Evolutionary conservation across 225 moss, liverwort and hornwort genomes (phyloP).

Genomic region (Bryoerythrophyllum caledonicum): DNA sequence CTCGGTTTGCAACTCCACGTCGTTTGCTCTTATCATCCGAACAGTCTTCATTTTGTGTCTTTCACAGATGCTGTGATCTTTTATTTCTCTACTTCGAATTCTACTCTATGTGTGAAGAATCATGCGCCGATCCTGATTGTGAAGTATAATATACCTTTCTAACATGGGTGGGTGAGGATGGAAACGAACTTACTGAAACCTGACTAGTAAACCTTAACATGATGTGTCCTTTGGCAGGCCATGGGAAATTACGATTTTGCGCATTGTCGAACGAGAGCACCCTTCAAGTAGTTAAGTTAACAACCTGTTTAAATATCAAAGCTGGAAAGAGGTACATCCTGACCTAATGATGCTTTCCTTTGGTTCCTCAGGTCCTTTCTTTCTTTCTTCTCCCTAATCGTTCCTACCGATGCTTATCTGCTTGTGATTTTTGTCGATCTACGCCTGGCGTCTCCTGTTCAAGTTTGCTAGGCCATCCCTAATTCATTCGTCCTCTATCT

Average conservation of each 20-base stretch:
- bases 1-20: too few species aligned
- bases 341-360: not conserved
- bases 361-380: not conserved
- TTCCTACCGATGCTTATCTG: not conserved
- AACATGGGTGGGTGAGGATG: not conserved
- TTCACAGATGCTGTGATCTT: not conserved
- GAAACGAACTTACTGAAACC: not conserved
- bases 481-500: not conserved
- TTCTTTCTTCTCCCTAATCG: not conserved
- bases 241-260: constrained; percentile 8
- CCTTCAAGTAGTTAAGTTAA: constrained; percentile 20
- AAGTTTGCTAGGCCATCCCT: not conserved
- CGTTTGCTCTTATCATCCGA: not conserved
- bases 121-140: not conserved
- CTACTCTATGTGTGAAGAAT: not conserved
- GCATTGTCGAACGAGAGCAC: not conserved
- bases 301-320: constrained; percentile 1
- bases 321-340: constrained; percentile 4
- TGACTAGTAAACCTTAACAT: constrained; percentile 4
- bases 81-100: not conserved
- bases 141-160: not conserved
- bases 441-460: not conserved
- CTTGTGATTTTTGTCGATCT: not conserved
- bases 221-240: not conserved
- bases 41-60: not conserved